Conservation (phyloP, 2,329 filamentous ascomycete species). For the Aspergillus awamori region DNA sequence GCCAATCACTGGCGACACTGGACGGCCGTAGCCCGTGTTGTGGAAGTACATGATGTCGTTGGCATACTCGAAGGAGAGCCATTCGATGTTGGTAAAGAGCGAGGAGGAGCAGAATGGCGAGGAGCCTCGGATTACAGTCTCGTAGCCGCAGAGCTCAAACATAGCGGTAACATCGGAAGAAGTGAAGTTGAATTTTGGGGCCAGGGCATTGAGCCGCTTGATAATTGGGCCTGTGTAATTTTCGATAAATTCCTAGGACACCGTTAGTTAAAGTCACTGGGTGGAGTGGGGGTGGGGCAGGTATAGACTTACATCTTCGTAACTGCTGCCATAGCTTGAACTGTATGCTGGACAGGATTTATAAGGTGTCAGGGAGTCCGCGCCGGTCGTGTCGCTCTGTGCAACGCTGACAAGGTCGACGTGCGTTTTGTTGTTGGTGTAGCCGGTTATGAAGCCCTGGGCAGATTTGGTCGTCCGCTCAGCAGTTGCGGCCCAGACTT, state of each 20-base stretch:
- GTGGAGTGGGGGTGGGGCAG: not conserved
- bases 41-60: conserved; percentile 67
- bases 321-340: conserved; percentile 58
- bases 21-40: conserved; percentile 67
- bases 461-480: conserved; percentile 64
- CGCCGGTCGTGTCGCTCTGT: conserved; percentile 61
- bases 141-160: conserved; percentile 68
- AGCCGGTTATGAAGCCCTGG: conserved; percentile 59
- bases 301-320: conserved; percentile 49
- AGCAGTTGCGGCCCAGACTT: conserved; percentile 65
- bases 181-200: conserved; percentile 65
- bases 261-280: not conserved
- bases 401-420: conserved; percentile 60
- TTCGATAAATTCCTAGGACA: conserved; percentile 16
- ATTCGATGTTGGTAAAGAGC: conserved; percentile 63
- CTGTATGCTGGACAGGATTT: conserved; percentile 66
- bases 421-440: conserved; percentile 53
- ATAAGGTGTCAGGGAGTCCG: conserved; percentile 66
- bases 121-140: conserved; percentile 64
- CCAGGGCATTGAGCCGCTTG: conserved; percentile 57
- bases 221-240: conserved; percentile 63
- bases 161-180: conserved; percentile 65
- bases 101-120: conserved; percentile 64
- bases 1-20: conserved; percentile 60
- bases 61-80: conserved; percentile 68